phyloP scores from a whole-genome alignment of 164 flowering plant genomes.

The Vitis rupestris region DNA sequence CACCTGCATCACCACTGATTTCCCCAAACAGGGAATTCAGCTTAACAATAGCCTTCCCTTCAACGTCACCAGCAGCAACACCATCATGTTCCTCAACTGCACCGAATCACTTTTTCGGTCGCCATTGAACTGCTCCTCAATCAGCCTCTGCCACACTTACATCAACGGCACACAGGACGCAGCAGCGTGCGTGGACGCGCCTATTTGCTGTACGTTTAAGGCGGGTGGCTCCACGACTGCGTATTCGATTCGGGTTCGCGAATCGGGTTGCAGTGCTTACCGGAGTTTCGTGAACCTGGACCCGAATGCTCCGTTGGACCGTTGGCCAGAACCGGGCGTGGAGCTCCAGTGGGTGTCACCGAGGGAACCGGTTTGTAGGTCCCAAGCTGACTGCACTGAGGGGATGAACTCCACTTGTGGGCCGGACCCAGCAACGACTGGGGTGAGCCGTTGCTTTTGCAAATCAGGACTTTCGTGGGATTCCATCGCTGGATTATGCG shows the following conservation, averaged over 20 bases:
- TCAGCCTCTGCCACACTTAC: slow-evolving; percentile 49
- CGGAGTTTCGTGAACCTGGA: slow-evolving; percentile 50
- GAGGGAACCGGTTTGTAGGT: slow-evolving; percentile 38
- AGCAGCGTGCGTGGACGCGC: slow-evolving; percentile 23
- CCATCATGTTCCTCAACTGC: slow-evolving; percentile 55
- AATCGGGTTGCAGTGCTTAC: slow-evolving; percentile 47
- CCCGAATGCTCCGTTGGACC: slow-evolving; percentile 24
- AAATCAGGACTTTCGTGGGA: slow-evolving; percentile 45
- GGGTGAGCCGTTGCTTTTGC: slow-evolving; percentile 47
- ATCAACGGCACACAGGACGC: slow-evolving; percentile 24
- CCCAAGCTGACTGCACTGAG: slow-evolving; percentile 39
- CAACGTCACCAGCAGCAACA: slow-evolving; percentile 57
- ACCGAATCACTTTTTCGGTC: slow-evolving; percentile 21
- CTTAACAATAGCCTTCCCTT: slow-evolving; percentile 50
- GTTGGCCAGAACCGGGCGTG: slow-evolving; percentile 52
- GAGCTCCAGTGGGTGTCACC: slow-evolving; percentile 56
- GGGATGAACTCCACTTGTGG: slow-evolving; percentile 37
- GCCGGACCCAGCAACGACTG: slow-evolving; percentile 22
- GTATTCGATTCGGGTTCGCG: slow-evolving; percentile 36
- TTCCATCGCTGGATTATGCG: slow-evolving; percentile 36
- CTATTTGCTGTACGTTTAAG: slow-evolving; percentile 45
- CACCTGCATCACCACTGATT: slow-evolving; percentile 47
- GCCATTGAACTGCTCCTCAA: slow-evolving; percentile 45
- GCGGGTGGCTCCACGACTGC: slow-evolving; percentile 52
- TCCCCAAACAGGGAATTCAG: slow-evolving; percentile 39